Evolutionary conservation across 371 early-diverging fungal species (phyloP), one percentile per base, ranked within the genome.

Genomic region (Aphelidium insulamus): DNA sequence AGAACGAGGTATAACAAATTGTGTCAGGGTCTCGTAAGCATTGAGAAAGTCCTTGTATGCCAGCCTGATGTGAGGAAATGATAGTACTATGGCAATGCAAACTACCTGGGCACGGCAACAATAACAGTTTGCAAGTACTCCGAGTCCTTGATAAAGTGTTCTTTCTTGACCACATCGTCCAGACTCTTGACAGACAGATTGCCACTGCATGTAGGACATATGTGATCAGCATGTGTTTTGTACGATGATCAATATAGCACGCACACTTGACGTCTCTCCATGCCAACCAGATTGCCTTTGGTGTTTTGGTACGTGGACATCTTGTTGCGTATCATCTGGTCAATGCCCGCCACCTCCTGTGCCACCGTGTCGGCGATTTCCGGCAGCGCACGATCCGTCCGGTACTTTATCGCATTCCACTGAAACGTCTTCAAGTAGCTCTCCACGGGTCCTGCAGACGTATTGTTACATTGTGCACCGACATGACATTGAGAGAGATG

Each of bases 351-450:
- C 39, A 88, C 80, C 31, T 58, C 54, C 36, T 66, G 66, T 2
- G 53, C 40, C 21, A 94, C 66, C 30, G 68, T 53, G 22, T 72
- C 67, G 1, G 75, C 59, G 9, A 87, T 66, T 40, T 91, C 95
- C 33, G 70, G 64, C 39, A 91, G 52, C 5, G 84, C 63, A 51
- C 78, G 79, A 54, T 94, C 95, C 0, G 76, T 68, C 30, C 95
- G 68, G 50, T 86, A 94, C 52, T 87, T 90, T 72, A 84, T 74
- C n/a, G 71, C 69, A 50, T 91, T 84, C 95, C 95, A 94, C 32
- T 71, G 61, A 45, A 91, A 91, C 18, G 67, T 55, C 37, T 68
- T 65, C 12, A 90, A 50, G 38, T 73, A 90, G 30, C 73, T 60
- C 39, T 84, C 86, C 19, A 86, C 61, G 30, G 69, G 43, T 54